Evolutionary conservation across 441 rosid species (phyloP).

Genomic region (Raphanus hybrid): DNA sequence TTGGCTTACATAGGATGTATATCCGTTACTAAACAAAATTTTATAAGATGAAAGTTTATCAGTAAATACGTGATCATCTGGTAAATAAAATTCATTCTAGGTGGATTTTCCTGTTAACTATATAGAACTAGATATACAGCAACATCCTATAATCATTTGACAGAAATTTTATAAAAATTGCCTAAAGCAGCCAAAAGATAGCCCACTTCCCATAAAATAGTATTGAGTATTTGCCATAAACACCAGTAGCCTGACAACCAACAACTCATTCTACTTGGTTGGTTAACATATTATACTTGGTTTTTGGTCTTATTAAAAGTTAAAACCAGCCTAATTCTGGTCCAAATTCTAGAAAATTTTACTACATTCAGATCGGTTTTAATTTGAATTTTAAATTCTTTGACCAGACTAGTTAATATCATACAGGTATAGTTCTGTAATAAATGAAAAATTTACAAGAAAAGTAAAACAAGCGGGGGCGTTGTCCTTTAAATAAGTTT

Average conservation of each 20-base stretch:
- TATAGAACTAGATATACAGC: not conserved
- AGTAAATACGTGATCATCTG: too few relatives aligned
- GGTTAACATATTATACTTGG: constrained; percentile 21
- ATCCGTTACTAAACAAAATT: not conserved
- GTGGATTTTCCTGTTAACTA: not conserved
- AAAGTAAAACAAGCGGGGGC: not conserved
- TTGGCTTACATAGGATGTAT: not conserved
- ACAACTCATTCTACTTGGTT: constrained; percentile 16
- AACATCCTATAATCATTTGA: constrained; percentile 16
- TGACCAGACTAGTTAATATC: not conserved
- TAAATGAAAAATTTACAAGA: too few relatives aligned
- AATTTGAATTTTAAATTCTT: not conserved
- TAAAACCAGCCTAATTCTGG: constrained; percentile 15
- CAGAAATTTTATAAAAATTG: not conserved
- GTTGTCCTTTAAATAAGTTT: too few relatives aligned
- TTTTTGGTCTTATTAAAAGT: not conserved
- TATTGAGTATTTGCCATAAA: constrained; percentile 24
- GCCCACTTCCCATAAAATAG: constrained; percentile 15
- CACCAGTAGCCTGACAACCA: constrained; percentile 33
- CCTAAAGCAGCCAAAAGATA: constrained; percentile 18
- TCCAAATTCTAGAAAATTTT: constrained; percentile 13
- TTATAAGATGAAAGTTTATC: too few relatives aligned
- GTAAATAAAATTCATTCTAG: not conserved
- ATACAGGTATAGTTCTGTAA: not conserved
- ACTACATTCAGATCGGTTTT: constrained; percentile 3